Conservation (phyloP, 2,329 filamentous ascomycete species). For the Tricladium varicosporioides region DNA sequence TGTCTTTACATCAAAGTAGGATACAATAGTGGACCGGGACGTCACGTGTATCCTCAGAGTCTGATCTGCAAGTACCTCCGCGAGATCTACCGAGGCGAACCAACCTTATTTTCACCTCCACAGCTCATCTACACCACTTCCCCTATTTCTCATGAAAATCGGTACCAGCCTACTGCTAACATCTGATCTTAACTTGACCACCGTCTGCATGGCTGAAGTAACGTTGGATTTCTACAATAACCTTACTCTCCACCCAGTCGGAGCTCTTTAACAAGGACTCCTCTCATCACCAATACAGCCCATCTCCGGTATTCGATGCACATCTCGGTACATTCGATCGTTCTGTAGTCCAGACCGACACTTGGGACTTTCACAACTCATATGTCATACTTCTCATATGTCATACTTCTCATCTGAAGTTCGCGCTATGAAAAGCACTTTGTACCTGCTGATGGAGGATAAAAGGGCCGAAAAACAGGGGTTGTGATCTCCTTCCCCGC, state of each 20-base stretch:
- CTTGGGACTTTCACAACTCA: not conserved
- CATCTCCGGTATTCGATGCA: not conserved
- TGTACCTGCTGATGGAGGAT: not conserved
- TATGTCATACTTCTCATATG: not conserved
- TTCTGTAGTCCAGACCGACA: not conserved
- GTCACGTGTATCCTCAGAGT: not conserved
- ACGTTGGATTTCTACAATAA: not conserved
- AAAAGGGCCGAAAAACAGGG: not conserved
- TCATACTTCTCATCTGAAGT: not conserved
- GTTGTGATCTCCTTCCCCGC: not conserved
- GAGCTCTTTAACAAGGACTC: not conserved
- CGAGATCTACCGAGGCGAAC: not conserved
- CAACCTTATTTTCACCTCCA: not conserved
- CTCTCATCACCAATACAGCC: not conserved
- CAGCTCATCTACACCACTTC: not conserved
- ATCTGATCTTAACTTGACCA: not conserved
- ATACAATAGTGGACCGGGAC: not conserved
- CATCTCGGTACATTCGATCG: not conserved
- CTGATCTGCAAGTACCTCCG: not conserved
- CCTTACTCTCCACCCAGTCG: not conserved
- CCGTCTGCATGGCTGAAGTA: not conserved
- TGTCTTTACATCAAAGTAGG: not conserved
- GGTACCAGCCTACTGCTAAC: not conserved
- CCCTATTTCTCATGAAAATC: too few relatives aligned
- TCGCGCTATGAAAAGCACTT: not conserved